Evolutionary conservation across 2,329 filamentous ascomycete genomes (phyloP).

Genomic region (Colletotrichum magnum): DNA sequence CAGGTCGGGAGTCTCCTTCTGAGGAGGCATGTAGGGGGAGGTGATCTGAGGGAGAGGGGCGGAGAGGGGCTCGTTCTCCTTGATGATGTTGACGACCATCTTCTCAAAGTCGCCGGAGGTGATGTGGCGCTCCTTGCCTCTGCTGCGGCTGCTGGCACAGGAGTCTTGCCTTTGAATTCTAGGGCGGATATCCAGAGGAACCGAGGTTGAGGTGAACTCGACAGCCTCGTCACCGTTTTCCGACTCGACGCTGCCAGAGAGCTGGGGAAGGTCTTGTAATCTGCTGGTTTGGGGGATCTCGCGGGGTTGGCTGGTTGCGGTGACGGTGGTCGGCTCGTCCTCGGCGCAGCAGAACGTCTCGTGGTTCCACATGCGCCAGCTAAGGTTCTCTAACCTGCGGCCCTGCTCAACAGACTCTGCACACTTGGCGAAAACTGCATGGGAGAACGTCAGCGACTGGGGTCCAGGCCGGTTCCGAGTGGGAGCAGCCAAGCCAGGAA

Average conservation of each 20-base stretch:
- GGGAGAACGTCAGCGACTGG: constrained; percentile 22
- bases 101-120: constrained; percentile 94
- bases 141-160: constrained; percentile 77
- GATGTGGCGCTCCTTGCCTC: constrained; percentile 86
- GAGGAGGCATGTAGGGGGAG: constrained; percentile 55
- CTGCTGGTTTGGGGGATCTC: constrained; percentile 59
- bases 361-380: constrained; percentile 94
- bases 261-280: constrained; percentile 74
- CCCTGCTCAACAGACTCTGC: constrained; percentile 95
- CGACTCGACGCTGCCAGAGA: constrained; percentile 85
- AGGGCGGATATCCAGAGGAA: constrained; percentile 73
- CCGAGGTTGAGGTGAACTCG: constrained; percentile 68
- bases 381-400: constrained; percentile 92
- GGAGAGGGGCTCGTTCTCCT: constrained; percentile 81
- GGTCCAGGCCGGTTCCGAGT: constrained; percentile 45
- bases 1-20: constrained; percentile 59
- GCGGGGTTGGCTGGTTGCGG: constrained; percentile 61
- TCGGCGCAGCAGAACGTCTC: constrained; percentile 91
- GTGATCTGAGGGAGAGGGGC: constrained; percentile 64
- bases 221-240: constrained; percentile 77
- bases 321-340: constrained; percentile 63
- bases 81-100: constrained; percentile 93
- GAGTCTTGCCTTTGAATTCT: constrained; percentile 81
- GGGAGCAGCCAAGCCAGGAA: constrained; percentile 8
- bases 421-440: constrained; percentile 90